Evolutionary conservation across 1,139 yeast genomes (phyloP).

Genomic region (Candida freyschussii): DNA sequence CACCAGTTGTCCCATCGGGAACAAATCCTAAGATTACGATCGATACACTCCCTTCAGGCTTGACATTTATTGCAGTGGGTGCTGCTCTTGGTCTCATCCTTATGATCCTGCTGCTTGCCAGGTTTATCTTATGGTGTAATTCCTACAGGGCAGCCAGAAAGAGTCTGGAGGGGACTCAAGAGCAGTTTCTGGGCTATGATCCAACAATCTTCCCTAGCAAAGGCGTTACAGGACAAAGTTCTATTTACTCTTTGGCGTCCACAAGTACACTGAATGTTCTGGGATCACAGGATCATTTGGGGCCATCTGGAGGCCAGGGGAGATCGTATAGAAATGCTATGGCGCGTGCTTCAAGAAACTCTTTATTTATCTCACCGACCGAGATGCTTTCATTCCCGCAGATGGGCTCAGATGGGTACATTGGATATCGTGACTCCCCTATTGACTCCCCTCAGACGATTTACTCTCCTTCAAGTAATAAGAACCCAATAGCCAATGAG

Average conservation of each 20-base stretch:
- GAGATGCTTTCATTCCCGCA: slow-evolving; percentile 27
- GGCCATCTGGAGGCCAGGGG: slow-evolving; percentile 13
- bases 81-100: slow-evolving; percentile 39
- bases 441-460: slow-evolving; percentile 21
- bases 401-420: slow-evolving; percentile 8
- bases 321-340: slow-evolving; percentile 23
- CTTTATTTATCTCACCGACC: slow-evolving; percentile 35
- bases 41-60: slow-evolving; percentile 52
- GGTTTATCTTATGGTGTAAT: slow-evolving; percentile 11
- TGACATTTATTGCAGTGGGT: slow-evolving; percentile 75
- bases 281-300: slow-evolving; percentile 13
- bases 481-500: neutral
- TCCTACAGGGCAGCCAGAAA: slow-evolving; percentile 20
- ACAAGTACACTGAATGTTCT: slow-evolving; percentile 23
- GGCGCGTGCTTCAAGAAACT: slow-evolving; percentile 24
- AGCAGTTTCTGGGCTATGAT: slow-evolving; percentile 15
- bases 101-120: slow-evolving; percentile 10
- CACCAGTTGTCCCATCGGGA: slow-evolving; percentile 48
- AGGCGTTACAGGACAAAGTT: slow-evolving; percentile 9
- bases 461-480: slow-evolving; percentile 1
- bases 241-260: slow-evolving; percentile 25
- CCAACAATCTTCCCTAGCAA: slow-evolving; percentile 14
- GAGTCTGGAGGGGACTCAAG: neutral
- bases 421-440: slow-evolving; percentile 15
- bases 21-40: slow-evolving; percentile 48